Evolutionary conservation across 2,329 filamentous ascomycete species (phyloP), one percentile per base, ranked within the genome.

Genomic region (Monosporascus sp.): DNA sequence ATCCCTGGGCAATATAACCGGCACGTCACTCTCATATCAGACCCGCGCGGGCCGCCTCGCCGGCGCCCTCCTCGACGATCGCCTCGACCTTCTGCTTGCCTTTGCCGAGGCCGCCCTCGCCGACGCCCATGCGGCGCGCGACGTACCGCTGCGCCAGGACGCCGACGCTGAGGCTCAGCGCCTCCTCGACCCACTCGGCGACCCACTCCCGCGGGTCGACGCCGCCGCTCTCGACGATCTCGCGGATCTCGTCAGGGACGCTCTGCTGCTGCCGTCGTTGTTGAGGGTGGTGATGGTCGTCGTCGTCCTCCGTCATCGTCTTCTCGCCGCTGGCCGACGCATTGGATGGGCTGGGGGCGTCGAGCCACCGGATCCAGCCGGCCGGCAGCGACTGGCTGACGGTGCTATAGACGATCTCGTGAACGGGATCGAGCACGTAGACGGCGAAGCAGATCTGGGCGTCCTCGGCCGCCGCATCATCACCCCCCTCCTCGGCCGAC

Each of bases 191-290:
- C 94, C 94, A 99, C 71, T 97, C 94, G 3, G 92, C 88, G 38
- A 96, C 89, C 94, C 94, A 99, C 70, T 99, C 94, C 54, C 94
- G 81, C 0, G 94, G 94, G 66, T 99, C 94, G 2, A 97, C 90
- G 47, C 82, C 84, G 8, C 84, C 84, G 45, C 74, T 74, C 64
- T 85, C 83, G 41, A 99, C 84, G 58, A 97, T 96, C 60, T 93
- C 89, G 22, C 82, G 80, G 63, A 99, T 97, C 65, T 92, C 91
- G 28, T 90, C 87, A 0, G 94, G 93, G 37, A 92, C 71, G n/a
- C 64, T 63, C 9, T 65, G 62, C 15, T 66, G 59, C 20, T 64
- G 65, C 5, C 37, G 31, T 2, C 43, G 24, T 2, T 50, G 22
- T 45, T 48, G 50, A 31, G 24, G 49, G 49, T 3, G 17, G n/a